phyloP scores from a whole-genome alignment of 495 filamentous ascomycete genomes.

The Penicillium coprophilum region DNA sequence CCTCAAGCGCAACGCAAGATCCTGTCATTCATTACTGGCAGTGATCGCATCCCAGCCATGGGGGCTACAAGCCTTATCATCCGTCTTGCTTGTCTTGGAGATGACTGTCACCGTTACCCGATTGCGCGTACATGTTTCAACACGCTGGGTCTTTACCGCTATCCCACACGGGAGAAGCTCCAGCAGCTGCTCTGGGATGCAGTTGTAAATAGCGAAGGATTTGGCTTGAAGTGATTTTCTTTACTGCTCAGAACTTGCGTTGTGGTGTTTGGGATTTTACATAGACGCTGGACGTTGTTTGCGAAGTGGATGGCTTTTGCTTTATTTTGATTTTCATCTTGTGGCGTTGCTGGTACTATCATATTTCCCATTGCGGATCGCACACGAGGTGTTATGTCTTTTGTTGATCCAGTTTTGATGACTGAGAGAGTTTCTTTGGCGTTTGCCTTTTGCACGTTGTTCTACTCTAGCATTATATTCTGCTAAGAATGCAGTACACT shows the following conservation, averaged over 20 bases:
- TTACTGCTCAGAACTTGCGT: slow-evolving; percentile 3
- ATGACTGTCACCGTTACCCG: slow-evolving; percentile 73
- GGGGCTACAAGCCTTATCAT: slow-evolving; percentile 81
- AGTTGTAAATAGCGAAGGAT: slow-evolving; percentile 87
- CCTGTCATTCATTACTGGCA: slow-evolving; percentile 88
- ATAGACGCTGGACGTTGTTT: slow-evolving; percentile 18
- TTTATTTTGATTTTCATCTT: not conserved
- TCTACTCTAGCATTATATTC: not conserved
- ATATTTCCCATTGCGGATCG: slow-evolving; percentile 1
- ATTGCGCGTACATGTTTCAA: slow-evolving; percentile 94
- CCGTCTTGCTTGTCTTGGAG: slow-evolving; percentile 69
- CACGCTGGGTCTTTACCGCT: slow-evolving; percentile 73
- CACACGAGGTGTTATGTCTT: slow-evolving; percentile 2
- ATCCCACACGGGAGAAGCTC: slow-evolving; percentile 61
- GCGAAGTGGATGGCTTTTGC: not conserved
- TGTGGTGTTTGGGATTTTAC: slow-evolving; percentile 10
- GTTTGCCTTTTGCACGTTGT: not conserved
- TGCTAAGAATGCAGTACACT: not conserved
- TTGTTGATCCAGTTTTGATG: slow-evolving; percentile 5
- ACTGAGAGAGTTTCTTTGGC: not conserved
- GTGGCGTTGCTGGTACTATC: not conserved
- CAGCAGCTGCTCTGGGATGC: slow-evolving; percentile 79
- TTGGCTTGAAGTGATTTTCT: slow-evolving; percentile 73
- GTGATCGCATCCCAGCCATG: slow-evolving; percentile 89
- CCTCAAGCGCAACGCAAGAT: slow-evolving; percentile 73